Conservation (phyloP, 2,329 filamentous ascomycete genomes). For the Colletotrichum tropicicola region DNA sequence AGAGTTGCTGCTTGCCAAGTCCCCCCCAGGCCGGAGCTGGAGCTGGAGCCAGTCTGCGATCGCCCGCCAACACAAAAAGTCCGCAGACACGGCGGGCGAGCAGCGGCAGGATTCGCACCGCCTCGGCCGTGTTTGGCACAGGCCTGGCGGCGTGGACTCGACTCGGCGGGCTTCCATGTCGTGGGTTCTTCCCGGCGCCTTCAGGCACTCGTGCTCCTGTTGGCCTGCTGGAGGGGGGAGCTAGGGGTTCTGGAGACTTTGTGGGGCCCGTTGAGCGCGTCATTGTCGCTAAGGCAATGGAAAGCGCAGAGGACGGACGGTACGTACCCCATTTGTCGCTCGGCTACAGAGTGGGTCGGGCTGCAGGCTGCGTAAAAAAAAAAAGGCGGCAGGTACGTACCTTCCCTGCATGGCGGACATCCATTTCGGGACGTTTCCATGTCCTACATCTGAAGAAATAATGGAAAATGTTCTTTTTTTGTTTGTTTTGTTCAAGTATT, state of each 20-base stretch:
- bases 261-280: slow-evolving; percentile 17
- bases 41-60: too few species aligned
- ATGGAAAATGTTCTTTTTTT: too few species aligned
- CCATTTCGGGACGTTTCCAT: slow-evolving; percentile 13
- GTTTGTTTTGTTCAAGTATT: too few species aligned
- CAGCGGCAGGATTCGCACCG: neutral
- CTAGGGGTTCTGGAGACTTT: slow-evolving; percentile 25
- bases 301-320: neutral
- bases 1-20: neutral
- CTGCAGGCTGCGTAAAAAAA: slow-evolving; percentile 7
- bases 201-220: too few species aligned
- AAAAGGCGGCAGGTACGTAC: neutral
- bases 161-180: neutral
- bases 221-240: too few species aligned
- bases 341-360: neutral
- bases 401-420: neutral
- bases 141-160: neutral
- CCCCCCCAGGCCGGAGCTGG: too few species aligned
- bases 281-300: neutral
- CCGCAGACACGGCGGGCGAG: neutral
- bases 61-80: neutral
- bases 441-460: too few species aligned
- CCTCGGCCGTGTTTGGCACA: neutral
- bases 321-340: neutral
- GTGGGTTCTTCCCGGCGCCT: neutral